Base-by-base conservation (phyloP, 352 stramenopile genomes). In the Phytopythium litorale region DNA sequence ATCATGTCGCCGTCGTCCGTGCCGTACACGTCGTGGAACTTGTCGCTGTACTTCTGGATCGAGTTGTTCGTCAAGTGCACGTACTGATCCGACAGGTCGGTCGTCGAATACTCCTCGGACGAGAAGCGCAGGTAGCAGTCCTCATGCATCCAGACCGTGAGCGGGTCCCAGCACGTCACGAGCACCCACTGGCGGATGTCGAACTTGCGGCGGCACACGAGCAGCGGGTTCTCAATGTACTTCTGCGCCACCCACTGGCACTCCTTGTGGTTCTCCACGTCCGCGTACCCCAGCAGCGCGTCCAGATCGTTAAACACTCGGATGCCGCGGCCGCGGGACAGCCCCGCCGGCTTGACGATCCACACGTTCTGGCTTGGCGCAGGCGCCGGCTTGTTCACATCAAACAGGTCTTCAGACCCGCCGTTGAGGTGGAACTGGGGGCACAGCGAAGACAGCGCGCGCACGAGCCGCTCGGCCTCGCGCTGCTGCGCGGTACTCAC, bases 31-130 rank as follows among this genome's bases (percentile, higher is more conserved):
- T 90, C 72, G 60, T 93, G 66, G 62, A 97, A 98, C 56, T 96
- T 95, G 63, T 96, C 81, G 53, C 75, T 91, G 65, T 96, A 84
- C 75, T 98, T 98, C 64, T 92, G 84, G 66, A 98, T 97, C 50
- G 77, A 96, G 76, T 98, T 98, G 75, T 98, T 98, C 35, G 93
- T 96, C 40, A 98, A 66, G 68, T 98, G 93, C 53, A 98, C 85
- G 77, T 94, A 97, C 60, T 82, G 73, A 65, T 98, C 91, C 15
- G 66, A 81, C 51, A 93, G 59, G 63, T 95, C 80, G n/a, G 90
- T 73, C 58, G 79, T 86, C 42, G 80, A 84, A 68, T 90, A 92
- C 56, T 84, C 80, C 51, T 96, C 86, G 1, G 90, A 93, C 52
- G 81, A 91, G 65, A 98, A 98, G 21, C 92, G 87, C 60, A 96